Evolutionary conservation across 768 basidiomycete genomes (phyloP).

Genomic region (Phaeolepiota aurea): DNA sequence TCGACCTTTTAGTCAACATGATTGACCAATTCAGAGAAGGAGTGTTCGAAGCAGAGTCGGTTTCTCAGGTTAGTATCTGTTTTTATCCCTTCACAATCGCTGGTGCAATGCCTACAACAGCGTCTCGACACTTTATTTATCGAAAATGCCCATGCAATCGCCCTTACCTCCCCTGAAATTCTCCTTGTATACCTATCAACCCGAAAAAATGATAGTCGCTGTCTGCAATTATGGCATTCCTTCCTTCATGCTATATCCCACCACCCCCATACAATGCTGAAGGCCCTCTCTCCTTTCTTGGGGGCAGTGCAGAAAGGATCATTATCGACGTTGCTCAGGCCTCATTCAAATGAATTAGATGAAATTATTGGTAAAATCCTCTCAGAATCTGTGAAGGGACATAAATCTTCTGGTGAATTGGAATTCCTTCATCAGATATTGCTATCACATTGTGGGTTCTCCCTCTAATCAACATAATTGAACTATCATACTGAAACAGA

Average conservation of each 20-base stretch:
- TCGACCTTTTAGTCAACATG: slow-evolving; percentile 29
- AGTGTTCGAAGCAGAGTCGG: slow-evolving; percentile 34
- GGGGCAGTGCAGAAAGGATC: slow-evolving; percentile 25
- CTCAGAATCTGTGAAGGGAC: slow-evolving; percentile 22
- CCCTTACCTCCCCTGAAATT: slow-evolving; percentile 31
- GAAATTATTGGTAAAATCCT: slow-evolving; percentile 29
- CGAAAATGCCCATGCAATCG: slow-evolving; percentile 27
- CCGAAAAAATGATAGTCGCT: slow-evolving; percentile 23
- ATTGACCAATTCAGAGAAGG: slow-evolving; percentile 43
- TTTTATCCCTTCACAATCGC: background rate
- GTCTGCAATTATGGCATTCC: slow-evolving; percentile 34
- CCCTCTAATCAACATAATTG: background rate
- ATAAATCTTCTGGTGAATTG: slow-evolving; percentile 15
- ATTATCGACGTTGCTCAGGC: slow-evolving; percentile 38
- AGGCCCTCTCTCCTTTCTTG: slow-evolving; percentile 28
- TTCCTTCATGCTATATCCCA: slow-evolving; percentile 35
- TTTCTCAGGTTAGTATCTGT: slow-evolving; percentile 32
- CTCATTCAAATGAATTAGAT: slow-evolving; percentile 37
- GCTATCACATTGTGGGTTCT: slow-evolving; percentile 28
- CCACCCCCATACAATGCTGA: slow-evolving; percentile 18
- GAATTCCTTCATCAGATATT: slow-evolving; percentile 30
- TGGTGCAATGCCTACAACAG: background rate
- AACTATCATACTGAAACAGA: background rate
- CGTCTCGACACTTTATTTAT: slow-evolving; percentile 33
- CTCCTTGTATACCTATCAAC: slow-evolving; percentile 45